These are phyloP conservation scores for Sorghum bicolor DNA, from an alignment of 176 grass and related monocot species.

Conservation along the genomic window DNA sequence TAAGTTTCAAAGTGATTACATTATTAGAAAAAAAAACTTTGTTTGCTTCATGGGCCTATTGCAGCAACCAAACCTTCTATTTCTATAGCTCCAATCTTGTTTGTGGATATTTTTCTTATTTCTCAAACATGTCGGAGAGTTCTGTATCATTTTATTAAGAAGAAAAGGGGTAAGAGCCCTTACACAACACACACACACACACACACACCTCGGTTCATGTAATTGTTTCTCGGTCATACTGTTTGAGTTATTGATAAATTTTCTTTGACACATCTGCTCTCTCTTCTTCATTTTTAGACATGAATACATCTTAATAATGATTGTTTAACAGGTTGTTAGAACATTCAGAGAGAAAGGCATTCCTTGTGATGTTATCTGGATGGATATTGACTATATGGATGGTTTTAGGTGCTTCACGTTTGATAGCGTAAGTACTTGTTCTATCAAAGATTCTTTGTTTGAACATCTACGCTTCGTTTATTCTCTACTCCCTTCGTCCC, in stretches of 20 bases:
- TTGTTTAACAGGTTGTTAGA: slow-evolving; percentile 52
- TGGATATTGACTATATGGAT: slow-evolving; percentile 98
- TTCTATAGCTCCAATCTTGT: background rate
- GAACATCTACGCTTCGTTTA: background rate
- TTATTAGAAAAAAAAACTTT: background rate
- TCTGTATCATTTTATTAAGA: no score
- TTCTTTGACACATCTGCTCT: background rate
- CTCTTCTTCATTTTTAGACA: background rate
- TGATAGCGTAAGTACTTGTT: slow-evolving; percentile 52
- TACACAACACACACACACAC: no score
- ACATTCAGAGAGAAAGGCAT: slow-evolving; percentile 87
- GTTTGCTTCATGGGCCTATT: background rate
- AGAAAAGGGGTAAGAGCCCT: no score
- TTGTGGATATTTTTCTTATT: no score
- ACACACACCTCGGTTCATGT: no score
- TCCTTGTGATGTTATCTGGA: slow-evolving; percentile 96
- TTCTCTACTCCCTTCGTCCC: background rate
- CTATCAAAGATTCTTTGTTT: background rate
- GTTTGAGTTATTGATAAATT: background rate
- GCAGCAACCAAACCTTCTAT: background rate
- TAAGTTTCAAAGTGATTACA: background rate
- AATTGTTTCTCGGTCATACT: background rate
- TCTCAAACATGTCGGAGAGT: no score
- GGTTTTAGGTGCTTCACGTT: slow-evolving; percentile 95
- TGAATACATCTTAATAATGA: slow-evolving; percentile 13